Evolutionary conservation across 495 filamentous ascomycete genomes (phyloP), one percentile per base, ranked within the genome.

Genomic region (Usnea hakonensis): DNA sequence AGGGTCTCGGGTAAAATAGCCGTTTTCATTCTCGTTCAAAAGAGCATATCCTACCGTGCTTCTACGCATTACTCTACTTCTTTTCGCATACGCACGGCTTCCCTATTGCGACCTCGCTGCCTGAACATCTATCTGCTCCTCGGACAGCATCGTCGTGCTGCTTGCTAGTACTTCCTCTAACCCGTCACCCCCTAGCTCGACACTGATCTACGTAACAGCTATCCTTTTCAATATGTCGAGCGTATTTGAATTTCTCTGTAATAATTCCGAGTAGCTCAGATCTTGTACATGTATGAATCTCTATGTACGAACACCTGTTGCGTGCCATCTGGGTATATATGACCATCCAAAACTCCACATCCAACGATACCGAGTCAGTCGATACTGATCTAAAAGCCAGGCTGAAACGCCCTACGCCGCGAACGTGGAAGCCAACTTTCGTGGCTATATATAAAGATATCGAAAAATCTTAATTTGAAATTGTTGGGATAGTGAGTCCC

Each of bases 161-260:
- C 28, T 50, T 14, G 16, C 46, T 8, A 50, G 5, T 30, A n/a
- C 32, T 30, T 53, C 23, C 48, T 21, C 23, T 30, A 53, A 44
- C 48, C n/a, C n/a, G n/a, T n/a, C n/a, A 35, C 32, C 58, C 26
- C 30, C 33, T 21, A 16, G n/a, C 58, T 6, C 38, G 11, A 38
- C 44, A 11, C 55, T 54, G 55, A 58, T 63, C 55, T 28, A 41
- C 14, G 52, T 14, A 23, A 55, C 56, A 17, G 46, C 57, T 48
- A 64, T 36, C 35, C 41, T 33, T 36, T 11, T 36, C 38, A 57
- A 46, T 11, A 32, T 60, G 36, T 56, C n/a, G n/a, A n/a, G n/a
- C n/a, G n/a, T n/a, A n/a, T n/a, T n/a, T n/a, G n/a, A n/a, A n/a
- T n/a, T n/a, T n/a, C n/a, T n/a, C n/a, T n/a, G 23, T 26, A 3